Conservation (phyloP, 352 stramenopile species). For the Pythium apleroticum region DNA sequence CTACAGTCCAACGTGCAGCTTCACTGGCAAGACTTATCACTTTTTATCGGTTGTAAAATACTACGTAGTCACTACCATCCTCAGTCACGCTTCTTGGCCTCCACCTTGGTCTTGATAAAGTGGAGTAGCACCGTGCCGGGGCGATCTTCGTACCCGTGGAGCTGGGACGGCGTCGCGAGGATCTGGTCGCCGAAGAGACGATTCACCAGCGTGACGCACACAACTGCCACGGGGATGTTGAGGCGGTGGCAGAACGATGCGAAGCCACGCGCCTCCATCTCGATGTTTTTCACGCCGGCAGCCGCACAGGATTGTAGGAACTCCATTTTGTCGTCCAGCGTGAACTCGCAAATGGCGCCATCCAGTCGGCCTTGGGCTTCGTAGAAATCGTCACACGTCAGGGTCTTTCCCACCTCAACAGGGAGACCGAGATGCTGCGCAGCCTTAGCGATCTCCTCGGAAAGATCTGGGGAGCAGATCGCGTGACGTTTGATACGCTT, state of each 20-base stretch:
- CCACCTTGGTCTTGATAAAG: conserved; percentile 19
- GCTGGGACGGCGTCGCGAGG: conserved; percentile 52
- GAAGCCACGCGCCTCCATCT: conserved; percentile 81
- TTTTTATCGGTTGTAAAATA: neutral
- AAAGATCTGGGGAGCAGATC: conserved; percentile 54
- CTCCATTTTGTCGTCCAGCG: conserved; percentile 70
- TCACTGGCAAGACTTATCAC: neutral
- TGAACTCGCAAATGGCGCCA: conserved; percentile 80
- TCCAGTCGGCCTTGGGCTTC: conserved; percentile 82
- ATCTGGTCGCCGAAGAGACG: conserved; percentile 79
- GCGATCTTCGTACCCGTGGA: conserved; percentile 65
- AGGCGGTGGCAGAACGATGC: conserved; percentile 78
- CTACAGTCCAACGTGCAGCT: neutral
- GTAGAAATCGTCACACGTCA: conserved; percentile 87
- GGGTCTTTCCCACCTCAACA: conserved; percentile 76
- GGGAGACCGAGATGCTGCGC: conserved; percentile 52
- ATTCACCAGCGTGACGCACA: conserved; percentile 80
- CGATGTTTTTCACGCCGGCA: conserved; percentile 77
- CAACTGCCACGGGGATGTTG: conserved; percentile 66
- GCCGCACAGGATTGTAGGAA: conserved; percentile 60
- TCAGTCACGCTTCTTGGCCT: conserved; percentile 26
- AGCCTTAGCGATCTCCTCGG: conserved; percentile 48
- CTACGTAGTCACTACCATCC: neutral
- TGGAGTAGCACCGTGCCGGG: conserved; percentile 53
- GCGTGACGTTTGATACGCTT: conserved; percentile 50